Evolutionary conservation across 75 land plant genomes (phyloP).

Genomic region (Gnetum montanum): DNA sequence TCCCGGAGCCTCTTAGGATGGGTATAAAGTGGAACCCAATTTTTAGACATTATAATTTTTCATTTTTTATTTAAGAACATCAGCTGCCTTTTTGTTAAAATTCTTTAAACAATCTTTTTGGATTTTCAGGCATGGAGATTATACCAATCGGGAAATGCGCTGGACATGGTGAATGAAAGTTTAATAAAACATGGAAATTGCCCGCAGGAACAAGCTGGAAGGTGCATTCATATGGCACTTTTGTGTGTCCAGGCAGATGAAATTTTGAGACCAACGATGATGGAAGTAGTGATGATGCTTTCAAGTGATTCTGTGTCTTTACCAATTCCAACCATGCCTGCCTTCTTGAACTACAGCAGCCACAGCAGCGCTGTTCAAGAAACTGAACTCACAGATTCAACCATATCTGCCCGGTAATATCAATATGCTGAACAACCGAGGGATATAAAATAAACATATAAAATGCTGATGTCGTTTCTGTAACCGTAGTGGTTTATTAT

Average conservation of each 20-base stretch:
- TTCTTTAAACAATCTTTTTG: background rate
- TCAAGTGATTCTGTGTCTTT: background rate
- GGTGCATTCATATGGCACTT: conserved; percentile 4
- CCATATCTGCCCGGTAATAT: too few relatives aligned
- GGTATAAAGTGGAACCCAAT: background rate
- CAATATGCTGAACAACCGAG: too few relatives aligned
- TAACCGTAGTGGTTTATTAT: too few relatives aligned
- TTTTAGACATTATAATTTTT: background rate
- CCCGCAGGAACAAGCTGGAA: background rate
- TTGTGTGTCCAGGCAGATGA: conserved; percentile 6
- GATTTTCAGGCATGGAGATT: conserved; percentile 7
- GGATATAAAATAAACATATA: too few relatives aligned
- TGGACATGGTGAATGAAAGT: background rate
- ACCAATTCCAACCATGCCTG: background rate
- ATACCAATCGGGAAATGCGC: background rate
- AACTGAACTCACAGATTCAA: too few relatives aligned
- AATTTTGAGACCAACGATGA: background rate
- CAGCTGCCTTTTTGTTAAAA: background rate
- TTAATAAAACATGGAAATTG: background rate
- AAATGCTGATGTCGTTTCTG: too few relatives aligned
- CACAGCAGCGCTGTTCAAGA: too few relatives aligned
- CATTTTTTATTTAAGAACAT: background rate
- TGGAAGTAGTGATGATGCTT: conserved; percentile 1
- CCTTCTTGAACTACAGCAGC: background rate
- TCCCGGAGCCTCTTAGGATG: conserved; percentile 3